Percentiles rank a stretch among this genome's conserved stretches.
These are phyloP conservation scores for Pseudopediastrum boryanum DNA, from an alignment of 139 green algal species.

Conservation along the genomic window DNA sequence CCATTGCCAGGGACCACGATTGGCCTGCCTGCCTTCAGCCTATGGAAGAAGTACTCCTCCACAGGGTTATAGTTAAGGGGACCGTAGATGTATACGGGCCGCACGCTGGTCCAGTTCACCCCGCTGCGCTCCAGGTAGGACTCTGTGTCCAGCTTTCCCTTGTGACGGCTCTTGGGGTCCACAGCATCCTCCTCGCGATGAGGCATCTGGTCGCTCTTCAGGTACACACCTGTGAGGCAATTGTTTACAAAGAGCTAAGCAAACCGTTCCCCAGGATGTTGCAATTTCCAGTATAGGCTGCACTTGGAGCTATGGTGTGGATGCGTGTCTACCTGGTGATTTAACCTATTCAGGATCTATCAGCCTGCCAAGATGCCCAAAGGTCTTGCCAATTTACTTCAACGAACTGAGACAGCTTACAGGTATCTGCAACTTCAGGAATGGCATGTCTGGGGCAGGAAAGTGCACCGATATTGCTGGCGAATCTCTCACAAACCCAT, in stretches of 20 bases:
- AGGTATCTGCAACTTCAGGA: too few relatives aligned
- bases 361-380: too few relatives aligned
- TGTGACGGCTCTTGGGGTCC: conserved; percentile 92
- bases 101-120: conserved; percentile 88
- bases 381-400: too few relatives aligned
- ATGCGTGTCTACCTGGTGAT: too few relatives aligned
- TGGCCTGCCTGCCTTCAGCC: conserved; percentile 86
- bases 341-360: too few relatives aligned
- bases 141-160: conserved; percentile 98
- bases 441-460: too few relatives aligned
- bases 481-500: too few relatives aligned
- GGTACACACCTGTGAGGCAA: conserved; percentile 89
- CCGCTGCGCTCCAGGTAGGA: conserved; percentile 72
- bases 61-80: conserved; percentile 99
- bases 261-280: too few relatives aligned
- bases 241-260: background rate
- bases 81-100: conserved; percentile 98
- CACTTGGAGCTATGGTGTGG: too few relatives aligned
- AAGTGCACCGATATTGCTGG: too few relatives aligned
- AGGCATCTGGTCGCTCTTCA: conserved; percentile 94
- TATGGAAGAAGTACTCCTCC: conserved; percentile 86
- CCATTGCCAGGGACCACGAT: conserved; percentile 88
- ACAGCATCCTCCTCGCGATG: conserved; percentile 90
- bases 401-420: too few relatives aligned
- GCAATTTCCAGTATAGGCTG: too few relatives aligned